phyloP scores from a whole-genome alignment of 164 flowering plant species.

The Euptelea pleiosperma region DNA sequence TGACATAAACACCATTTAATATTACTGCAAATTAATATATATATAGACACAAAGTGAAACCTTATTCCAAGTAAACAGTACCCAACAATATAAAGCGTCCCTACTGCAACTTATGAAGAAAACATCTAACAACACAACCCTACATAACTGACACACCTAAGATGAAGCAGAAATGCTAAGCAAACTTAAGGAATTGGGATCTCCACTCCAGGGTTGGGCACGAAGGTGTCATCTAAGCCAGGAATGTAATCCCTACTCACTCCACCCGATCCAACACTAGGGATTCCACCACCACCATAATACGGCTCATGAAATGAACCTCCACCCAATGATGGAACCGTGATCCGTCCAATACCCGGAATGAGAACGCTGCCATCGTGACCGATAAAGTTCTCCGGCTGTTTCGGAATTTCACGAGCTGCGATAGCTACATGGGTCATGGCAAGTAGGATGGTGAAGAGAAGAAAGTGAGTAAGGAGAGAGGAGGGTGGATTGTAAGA shows the following conservation, averaged over 20 bases:
- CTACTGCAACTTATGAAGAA: too few species aligned
- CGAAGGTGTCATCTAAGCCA: slow-evolving; percentile 9
- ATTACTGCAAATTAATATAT: too few species aligned
- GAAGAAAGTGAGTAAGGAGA: slow-evolving; percentile 20
- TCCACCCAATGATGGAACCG: too few species aligned
- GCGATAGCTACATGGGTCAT: slow-evolving; percentile 14
- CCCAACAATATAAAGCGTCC: too few species aligned
- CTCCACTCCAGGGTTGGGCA: slow-evolving; percentile 6
- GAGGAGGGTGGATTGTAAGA: slow-evolving; percentile 12
- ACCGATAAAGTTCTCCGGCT: neutral
- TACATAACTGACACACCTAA: too few species aligned
- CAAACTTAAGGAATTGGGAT: slow-evolving; percentile 7
- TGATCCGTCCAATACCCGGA: slow-evolving; percentile 11
- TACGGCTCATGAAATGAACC: too few species aligned
- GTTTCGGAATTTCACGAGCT: slow-evolving; percentile 20
- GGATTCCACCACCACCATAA: neutral
- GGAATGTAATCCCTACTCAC: slow-evolving; percentile 1
- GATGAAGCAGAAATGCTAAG: too few species aligned
- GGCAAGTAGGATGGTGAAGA: slow-evolving; percentile 21
- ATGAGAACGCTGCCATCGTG: slow-evolving; percentile 9
- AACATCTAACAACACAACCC: too few species aligned
- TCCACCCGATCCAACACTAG: neutral
- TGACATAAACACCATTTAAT: too few species aligned
- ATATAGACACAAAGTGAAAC: too few species aligned
- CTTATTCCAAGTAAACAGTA: too few species aligned